Conservation (phyloP, 1,284 basidiomycete species). For the Caloboletus firmus region DNA sequence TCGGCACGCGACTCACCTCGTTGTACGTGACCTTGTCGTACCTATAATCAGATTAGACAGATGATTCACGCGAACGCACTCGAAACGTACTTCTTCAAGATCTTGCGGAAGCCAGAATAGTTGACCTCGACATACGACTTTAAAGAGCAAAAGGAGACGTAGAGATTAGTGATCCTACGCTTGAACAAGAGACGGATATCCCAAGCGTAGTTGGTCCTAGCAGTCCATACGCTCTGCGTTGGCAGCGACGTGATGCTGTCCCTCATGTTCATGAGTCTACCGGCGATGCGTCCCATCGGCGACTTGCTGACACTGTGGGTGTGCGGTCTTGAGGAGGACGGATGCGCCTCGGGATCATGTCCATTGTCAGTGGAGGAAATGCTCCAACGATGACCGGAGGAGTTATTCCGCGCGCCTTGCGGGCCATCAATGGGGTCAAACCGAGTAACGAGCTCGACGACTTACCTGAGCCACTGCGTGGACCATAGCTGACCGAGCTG, state of each 20-base stretch:
- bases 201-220: slow-evolving; percentile 81
- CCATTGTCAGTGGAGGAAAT: slow-evolving; percentile 48
- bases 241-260: slow-evolving; percentile 51
- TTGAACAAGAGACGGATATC: slow-evolving; percentile 92
- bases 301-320: slow-evolving; percentile 35
- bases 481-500: slow-evolving; percentile 35
- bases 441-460: not conserved
- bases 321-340: slow-evolving; percentile 24
- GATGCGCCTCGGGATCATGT: slow-evolving; percentile 40
- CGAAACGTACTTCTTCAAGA: slow-evolving; percentile 83
- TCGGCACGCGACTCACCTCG: slow-evolving; percentile 43
- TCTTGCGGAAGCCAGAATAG: slow-evolving; percentile 93
- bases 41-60: slow-evolving; percentile 39
- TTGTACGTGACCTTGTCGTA: slow-evolving; percentile 95
- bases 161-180: slow-evolving; percentile 86
- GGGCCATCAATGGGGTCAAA: not conserved
- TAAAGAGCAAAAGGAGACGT: slow-evolving; percentile 80
- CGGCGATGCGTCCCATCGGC: slow-evolving; percentile 48
- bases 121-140: slow-evolving; percentile 95
- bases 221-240: slow-evolving; percentile 72
- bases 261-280: slow-evolving; percentile 48
- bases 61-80: not conserved
- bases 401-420: slow-evolving; percentile 25
- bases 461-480: slow-evolving; percentile 29
- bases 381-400: slow-evolving; percentile 43